A percentile compares a stretch with the other conserved stretches of the same genome.
These are phyloP conservation scores for Colletotrichum sp. DNA, from an alignment of 2,329 filamentous ascomycete genomes.

Conservation along the genomic window DNA sequence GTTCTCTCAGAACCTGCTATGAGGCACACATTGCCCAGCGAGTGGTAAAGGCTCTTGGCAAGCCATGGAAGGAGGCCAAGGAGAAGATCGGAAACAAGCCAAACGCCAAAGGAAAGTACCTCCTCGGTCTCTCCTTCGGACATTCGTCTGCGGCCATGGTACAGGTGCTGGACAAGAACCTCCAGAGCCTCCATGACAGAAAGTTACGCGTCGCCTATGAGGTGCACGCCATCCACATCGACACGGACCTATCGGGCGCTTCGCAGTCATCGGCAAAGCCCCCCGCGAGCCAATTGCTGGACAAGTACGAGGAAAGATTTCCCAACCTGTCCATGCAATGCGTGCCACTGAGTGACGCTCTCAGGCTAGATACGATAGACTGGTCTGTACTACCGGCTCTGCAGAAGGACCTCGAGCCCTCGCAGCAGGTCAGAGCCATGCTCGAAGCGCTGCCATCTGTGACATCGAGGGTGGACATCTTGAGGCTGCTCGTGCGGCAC, in stretches of 20 bases:
- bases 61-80: constrained; percentile 52
- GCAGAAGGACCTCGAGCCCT: constrained; percentile 23
- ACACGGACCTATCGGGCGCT: constrained; percentile 40
- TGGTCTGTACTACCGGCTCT: constrained; percentile 52
- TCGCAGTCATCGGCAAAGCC: constrained; percentile 19
- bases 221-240: constrained; percentile 64
- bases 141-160: constrained; percentile 80
- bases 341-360: constrained; percentile 68
- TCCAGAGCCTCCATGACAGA: constrained; percentile 67
- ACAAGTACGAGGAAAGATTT: constrained; percentile 63
- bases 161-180: constrained; percentile 74
- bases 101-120: constrained; percentile 52
- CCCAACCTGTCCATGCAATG: constrained; percentile 68
- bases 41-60: constrained; percentile 72
- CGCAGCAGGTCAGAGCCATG: constrained; percentile 56
- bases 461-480: constrained; percentile 77
- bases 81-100: constrained; percentile 12
- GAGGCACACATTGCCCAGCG: constrained; percentile 79
- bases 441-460: constrained; percentile 71
- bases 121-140: constrained; percentile 85
- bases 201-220: constrained; percentile 72
- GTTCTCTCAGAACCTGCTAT: constrained; percentile 66
- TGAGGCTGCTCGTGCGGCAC: constrained; percentile 72
- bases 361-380: constrained; percentile 56
- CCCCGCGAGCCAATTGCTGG: constrained; percentile 49